phyloP scores from a whole-genome alignment of 306 rosid species.

The Trichosanthes cucumerina region DNA sequence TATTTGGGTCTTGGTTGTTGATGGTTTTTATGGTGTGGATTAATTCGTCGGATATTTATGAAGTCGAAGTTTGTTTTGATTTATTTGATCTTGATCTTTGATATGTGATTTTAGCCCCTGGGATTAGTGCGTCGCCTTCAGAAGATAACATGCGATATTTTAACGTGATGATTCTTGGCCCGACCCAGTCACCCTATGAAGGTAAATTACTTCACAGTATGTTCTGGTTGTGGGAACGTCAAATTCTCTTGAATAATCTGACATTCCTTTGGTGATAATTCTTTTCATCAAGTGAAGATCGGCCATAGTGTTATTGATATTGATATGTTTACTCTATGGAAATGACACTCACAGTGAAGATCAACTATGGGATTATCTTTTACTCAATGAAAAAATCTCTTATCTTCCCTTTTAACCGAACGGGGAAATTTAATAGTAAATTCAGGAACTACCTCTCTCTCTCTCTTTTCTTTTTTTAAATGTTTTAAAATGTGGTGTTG shows the following conservation, averaged over 20 bases:
- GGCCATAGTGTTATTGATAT: neutral
- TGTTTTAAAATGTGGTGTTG: neutral
- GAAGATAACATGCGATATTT: slow-evolving; percentile 96
- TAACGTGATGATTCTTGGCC: slow-evolving; percentile 98
- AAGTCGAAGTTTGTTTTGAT: neutral
- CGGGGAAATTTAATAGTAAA: neutral
- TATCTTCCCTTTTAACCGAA: neutral
- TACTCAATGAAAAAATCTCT: neutral
- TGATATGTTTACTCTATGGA: neutral
- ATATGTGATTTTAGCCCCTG: slow-evolving; percentile 64
- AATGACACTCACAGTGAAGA: neutral
- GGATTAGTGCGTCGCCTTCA: slow-evolving; percentile 94
- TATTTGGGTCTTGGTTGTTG: neutral
- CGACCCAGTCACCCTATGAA: slow-evolving; percentile 95
- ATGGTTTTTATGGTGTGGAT: neutral
- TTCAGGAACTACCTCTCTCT: neutral
- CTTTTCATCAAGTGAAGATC: neutral
- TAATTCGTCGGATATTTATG: neutral
- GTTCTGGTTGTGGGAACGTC: neutral
- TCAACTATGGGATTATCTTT: neutral
- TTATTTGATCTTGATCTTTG: slow-evolving; percentile 14
- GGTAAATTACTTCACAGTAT: slow-evolving; percentile 26
- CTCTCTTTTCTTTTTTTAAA: neutral
- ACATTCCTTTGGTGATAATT: neutral
- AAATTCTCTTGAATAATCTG: neutral